Evolutionary conservation across 1,284 basidiomycete species (phyloP).

Genomic region (Irpex sp.): DNA sequence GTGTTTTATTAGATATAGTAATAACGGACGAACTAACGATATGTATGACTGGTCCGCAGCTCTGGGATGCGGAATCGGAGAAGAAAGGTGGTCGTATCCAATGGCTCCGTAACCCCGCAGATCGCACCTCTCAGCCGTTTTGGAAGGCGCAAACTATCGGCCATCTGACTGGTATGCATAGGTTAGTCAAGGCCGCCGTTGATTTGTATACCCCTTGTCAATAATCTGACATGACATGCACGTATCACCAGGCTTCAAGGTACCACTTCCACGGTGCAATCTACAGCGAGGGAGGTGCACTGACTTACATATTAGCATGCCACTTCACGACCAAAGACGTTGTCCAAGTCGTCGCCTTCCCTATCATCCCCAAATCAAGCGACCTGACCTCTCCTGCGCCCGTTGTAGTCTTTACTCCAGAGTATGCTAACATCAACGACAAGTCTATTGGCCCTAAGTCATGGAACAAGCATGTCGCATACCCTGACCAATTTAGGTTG

Average conservation of each 20-base stretch:
- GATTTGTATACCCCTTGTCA: too few relatives aligned
- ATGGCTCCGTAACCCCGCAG: slow-evolving; percentile 26
- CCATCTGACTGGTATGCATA: slow-evolving; percentile 24
- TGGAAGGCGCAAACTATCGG: slow-evolving; percentile 24
- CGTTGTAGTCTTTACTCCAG: slow-evolving; percentile 25
- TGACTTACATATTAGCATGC: slow-evolving; percentile 12
- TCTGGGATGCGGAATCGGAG: background rate
- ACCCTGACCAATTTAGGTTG: slow-evolving; percentile 7
- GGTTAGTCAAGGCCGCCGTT: background rate
- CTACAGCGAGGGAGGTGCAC: too few relatives aligned
- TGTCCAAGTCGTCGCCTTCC: slow-evolving; percentile 25
- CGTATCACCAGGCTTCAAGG: background rate
- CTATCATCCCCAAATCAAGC: slow-evolving; percentile 19
- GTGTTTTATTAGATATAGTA: background rate
- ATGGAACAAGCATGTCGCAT: background rate
- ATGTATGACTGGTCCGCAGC: background rate
- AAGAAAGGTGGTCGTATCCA: slow-evolving; percentile 23
- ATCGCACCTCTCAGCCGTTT: slow-evolving; percentile 1
- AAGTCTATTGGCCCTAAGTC: slow-evolving; percentile 13
- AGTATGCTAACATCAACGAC: slow-evolving; percentile 12
- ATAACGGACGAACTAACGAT: too few relatives aligned
- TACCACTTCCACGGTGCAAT: background rate
- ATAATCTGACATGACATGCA: too few relatives aligned
- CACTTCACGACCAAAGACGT: slow-evolving; percentile 19
- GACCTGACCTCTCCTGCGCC: slow-evolving; percentile 24